These are phyloP conservation scores for Laburnicola sp. DNA, from an alignment of 2,329 filamentous ascomycete species.

Conservation along the genomic window DNA sequence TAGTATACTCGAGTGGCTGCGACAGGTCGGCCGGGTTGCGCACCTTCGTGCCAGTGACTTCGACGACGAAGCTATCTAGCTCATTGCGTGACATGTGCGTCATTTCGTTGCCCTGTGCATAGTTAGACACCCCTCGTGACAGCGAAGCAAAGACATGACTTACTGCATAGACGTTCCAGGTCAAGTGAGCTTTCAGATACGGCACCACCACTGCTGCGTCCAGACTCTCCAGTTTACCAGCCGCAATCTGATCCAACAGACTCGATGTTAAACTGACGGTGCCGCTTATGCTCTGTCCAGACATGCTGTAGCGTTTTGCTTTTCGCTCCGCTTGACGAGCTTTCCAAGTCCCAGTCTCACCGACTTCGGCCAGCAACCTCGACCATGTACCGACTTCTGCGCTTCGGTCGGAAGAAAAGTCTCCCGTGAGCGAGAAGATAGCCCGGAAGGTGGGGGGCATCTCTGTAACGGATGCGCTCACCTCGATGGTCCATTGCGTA, in stretches of 20 bases:
- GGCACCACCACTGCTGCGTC: constrained; percentile 27
- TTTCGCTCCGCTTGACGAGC: constrained; percentile 51
- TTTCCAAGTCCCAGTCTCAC: constrained; percentile 45
- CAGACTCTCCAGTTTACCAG: constrained; percentile 24
- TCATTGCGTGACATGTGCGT: constrained; percentile 12
- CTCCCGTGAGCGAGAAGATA: constrained; percentile 24
- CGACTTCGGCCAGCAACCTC: constrained; percentile 22
- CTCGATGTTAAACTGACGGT: constrained; percentile 30
- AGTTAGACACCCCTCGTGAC: constrained; percentile 3
- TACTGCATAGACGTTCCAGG: constrained; percentile 35
- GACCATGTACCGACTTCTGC: constrained; percentile 33
- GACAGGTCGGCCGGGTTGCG: constrained; percentile 21
- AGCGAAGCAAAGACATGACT: constrained; percentile 1
- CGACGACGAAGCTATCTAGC: constrained; percentile 20
- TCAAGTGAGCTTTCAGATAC: constrained; percentile 30
- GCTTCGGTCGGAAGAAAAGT: constrained; percentile 19
- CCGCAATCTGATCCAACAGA: constrained; percentile 29
- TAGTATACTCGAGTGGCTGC: constrained; percentile 22
- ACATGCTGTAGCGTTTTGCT: constrained; percentile 46
- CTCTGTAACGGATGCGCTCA: constrained; percentile 5
- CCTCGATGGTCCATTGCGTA: constrained; percentile 33
- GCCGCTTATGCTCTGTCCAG: constrained; percentile 17
- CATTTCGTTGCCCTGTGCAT: constrained; percentile 17
- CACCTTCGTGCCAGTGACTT: constrained; percentile 21
- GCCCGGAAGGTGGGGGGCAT: constrained; percentile 28